Conservation (phyloP, 2,329 filamentous ascomycete species). For the Neofusicoccum kwambonambiense region DNA sequence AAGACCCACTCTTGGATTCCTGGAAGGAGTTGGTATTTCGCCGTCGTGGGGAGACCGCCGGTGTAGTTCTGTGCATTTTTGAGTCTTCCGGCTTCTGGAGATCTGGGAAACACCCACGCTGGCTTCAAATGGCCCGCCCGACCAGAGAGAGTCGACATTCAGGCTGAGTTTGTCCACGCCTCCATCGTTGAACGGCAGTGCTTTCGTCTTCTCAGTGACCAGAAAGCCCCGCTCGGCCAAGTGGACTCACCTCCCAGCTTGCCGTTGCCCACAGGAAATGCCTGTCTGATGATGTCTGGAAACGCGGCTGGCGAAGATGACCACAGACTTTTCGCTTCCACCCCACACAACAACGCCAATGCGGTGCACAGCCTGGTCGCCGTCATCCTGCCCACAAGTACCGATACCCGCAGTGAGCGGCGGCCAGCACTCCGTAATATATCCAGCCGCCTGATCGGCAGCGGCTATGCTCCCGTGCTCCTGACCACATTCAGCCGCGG, state of each 20-base stretch:
- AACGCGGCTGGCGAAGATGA: conserved; percentile 23
- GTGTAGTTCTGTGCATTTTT: conserved; percentile 38
- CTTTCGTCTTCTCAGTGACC: conserved; percentile 23
- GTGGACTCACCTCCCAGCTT: conserved; percentile 41
- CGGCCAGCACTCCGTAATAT: too few relatives aligned
- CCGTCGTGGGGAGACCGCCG: conserved; percentile 46
- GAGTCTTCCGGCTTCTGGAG: background rate
- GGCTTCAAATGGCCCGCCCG: conserved; percentile 50
- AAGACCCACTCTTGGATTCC: conserved; percentile 49
- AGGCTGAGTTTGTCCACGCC: conserved; percentile 45
- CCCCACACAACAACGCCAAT: too few relatives aligned
- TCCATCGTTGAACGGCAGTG: conserved; percentile 45
- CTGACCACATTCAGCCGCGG: background rate
- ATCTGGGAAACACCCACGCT: conserved; percentile 28
- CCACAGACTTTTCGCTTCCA: conserved; percentile 25
- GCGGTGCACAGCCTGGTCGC: too few relatives aligned
- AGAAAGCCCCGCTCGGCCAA: too few relatives aligned
- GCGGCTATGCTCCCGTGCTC: too few relatives aligned
- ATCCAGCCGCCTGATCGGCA: too few relatives aligned
- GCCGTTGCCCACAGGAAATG: conserved; percentile 52
- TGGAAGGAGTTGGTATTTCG: conserved; percentile 37
- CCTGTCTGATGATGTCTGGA: conserved; percentile 25
- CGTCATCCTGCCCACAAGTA: too few relatives aligned
- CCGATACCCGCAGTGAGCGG: too few relatives aligned
- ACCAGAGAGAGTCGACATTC: conserved; percentile 53